These are phyloP conservation scores for Leccinum boreale DNA, from an alignment of 768 basidiomycete species.

Conservation along the genomic window DNA sequence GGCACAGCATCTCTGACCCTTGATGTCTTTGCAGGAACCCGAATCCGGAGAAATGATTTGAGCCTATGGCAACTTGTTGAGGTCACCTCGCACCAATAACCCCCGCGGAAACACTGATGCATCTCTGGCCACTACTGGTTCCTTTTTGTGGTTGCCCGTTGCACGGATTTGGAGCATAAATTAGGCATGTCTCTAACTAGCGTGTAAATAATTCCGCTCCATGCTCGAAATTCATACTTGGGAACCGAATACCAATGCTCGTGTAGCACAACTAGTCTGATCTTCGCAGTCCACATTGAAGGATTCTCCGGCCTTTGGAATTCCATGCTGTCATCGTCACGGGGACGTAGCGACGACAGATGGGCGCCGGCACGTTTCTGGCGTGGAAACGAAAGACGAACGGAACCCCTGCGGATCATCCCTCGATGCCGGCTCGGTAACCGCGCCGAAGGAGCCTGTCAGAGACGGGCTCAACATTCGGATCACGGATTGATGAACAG, in stretches of 20 bases:
- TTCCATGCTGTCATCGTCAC: neutral
- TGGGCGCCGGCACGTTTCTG: neutral
- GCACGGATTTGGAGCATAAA: neutral
- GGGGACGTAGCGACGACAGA: neutral
- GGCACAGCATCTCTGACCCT: conserved; percentile 3
- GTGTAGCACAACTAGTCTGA: neutral
- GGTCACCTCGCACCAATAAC: neutral
- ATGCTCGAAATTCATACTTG: neutral
- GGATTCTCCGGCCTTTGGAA: neutral
- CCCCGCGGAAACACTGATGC: neutral
- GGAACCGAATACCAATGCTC: neutral
- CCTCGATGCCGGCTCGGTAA: no score
- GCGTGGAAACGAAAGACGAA: neutral
- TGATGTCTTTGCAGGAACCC: conserved; percentile 13
- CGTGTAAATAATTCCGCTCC: neutral
- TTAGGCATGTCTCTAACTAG: neutral
- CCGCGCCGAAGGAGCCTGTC: neutral
- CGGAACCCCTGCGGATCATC: neutral
- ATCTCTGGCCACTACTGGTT: neutral
- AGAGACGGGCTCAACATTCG: no score
- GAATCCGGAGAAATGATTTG: conserved; percentile 1
- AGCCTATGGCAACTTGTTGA: neutral
- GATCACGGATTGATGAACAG: no score
- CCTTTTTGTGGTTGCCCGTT: neutral
- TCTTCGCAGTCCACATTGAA: neutral